These are phyloP conservation scores for Diplodia sapinea DNA, from an alignment of 2,329 filamentous ascomycete genomes.

Conservation along the genomic window DNA sequence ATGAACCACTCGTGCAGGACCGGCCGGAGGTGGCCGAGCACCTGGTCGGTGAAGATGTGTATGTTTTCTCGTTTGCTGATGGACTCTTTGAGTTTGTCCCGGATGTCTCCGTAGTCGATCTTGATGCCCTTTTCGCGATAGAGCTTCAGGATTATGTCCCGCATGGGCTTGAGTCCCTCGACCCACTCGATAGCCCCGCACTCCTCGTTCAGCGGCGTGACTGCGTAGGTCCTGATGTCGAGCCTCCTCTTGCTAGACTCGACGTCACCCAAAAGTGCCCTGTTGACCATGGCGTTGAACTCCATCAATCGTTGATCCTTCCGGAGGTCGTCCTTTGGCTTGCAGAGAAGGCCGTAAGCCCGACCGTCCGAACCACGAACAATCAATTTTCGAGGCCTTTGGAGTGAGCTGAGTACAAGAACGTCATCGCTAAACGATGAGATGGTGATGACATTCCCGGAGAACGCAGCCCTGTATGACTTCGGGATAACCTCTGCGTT, in stretches of 20 bases:
- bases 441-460: slow-evolving; percentile 84
- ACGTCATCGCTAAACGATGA: slow-evolving; percentile 83
- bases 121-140: slow-evolving; percentile 76
- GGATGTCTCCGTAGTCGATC: slow-evolving; percentile 71
- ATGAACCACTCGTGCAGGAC: slow-evolving; percentile 95
- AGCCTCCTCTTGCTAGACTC: slow-evolving; percentile 88
- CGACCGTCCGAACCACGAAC: slow-evolving; percentile 89
- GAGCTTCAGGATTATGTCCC: slow-evolving; percentile 83
- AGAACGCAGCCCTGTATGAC: slow-evolving; percentile 74
- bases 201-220: slow-evolving; percentile 95
- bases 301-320: slow-evolving; percentile 99
- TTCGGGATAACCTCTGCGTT: slow-evolving; percentile 47
- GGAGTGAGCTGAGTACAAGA: slow-evolving; percentile 85
- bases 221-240: slow-evolving; percentile 96
- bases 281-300: slow-evolving; percentile 98
- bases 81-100: slow-evolving; percentile 64
- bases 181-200: slow-evolving; percentile 99
- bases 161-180: slow-evolving; percentile 89
- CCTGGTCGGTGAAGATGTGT: slow-evolving; percentile 69
- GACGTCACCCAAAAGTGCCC: slow-evolving; percentile 87
- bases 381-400: slow-evolving; percentile 87
- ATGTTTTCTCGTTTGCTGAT: slow-evolving; percentile 66
- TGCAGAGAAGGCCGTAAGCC: slow-evolving; percentile 88
- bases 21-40: slow-evolving; percentile 72
- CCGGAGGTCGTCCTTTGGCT: slow-evolving; percentile 95